Evolutionary conservation across 2,329 filamentous ascomycete genomes (phyloP).

Genomic region (Periconia sp.): DNA sequence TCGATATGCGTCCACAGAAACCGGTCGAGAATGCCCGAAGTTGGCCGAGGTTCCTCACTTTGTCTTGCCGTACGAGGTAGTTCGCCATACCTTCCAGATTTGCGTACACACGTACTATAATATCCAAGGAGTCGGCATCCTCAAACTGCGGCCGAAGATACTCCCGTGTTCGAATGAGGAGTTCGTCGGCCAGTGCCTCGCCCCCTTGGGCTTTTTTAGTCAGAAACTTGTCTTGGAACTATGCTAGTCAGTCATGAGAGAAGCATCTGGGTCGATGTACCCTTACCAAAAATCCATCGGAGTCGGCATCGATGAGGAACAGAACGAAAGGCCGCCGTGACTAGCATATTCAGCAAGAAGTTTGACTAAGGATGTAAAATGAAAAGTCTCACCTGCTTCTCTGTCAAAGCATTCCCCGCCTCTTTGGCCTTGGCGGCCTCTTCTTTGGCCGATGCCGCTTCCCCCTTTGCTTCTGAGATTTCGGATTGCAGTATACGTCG

Average conservation of each 20-base stretch:
- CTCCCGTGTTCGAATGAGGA: conserved; percentile 36
- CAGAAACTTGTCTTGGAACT: conserved; percentile 43
- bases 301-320: conserved; percentile 41
- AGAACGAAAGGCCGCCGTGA: conserved; percentile 38
- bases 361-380: not conserved
- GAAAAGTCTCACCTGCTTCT: conserved; percentile 28
- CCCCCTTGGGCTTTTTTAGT: conserved; percentile 39
- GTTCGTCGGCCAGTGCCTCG: conserved; percentile 38
- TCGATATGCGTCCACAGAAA: conserved; percentile 39
- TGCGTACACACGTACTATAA: conserved; percentile 38
- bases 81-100: conserved; percentile 43
- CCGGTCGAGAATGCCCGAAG: conserved; percentile 39
- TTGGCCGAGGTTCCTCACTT: conserved; percentile 38
- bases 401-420: conserved; percentile 31
- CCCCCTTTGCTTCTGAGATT: conserved; percentile 23
- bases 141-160: conserved; percentile 38
- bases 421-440: conserved; percentile 13
- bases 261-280: not conserved
- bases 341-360: conserved; percentile 18
- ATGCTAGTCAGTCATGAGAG: not conserved
- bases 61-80: conserved; percentile 37
- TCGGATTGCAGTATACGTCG: conserved; percentile 39
- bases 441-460: not conserved
- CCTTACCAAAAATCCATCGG: conserved; percentile 39
- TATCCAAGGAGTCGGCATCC: conserved; percentile 38